Evolutionary conservation across 164 flowering plant species (phyloP), one percentile per base, ranked within the genome.

Genomic region (Stephania yunnanensis): DNA sequence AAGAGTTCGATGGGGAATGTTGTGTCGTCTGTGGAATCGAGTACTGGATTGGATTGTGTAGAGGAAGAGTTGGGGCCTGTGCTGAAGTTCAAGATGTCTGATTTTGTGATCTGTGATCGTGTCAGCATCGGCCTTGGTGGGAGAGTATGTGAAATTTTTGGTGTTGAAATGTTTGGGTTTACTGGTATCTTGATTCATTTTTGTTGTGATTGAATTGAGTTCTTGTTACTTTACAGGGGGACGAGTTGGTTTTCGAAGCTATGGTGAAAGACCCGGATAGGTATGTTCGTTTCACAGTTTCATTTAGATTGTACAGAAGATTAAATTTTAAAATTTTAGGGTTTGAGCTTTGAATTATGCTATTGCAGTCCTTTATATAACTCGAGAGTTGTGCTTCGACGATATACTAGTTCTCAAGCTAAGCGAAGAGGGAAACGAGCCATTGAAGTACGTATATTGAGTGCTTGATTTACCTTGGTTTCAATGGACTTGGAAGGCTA

Each of bases 401-500:
- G 73, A 78, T 88, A 91, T 71, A 86, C 82, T 36, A 90, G 87
- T 81, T 71, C 80, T 76, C 97, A 88, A 76, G 99, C 99, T 75
- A 88, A 93, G 83, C 91, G 99, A 17, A 87, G 99, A 82, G 99
- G 99, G 42, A 89, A 80, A 77, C 87, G 99, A 19, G 98, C 99
- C 48, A 84, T 95, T 71, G 89, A 95, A 95, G 99, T 94, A 22
- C 19, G 52, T 53, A 20, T 48, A 46, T 64, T 64, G 17, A 55
- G 53, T 12, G 53, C 42, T 48, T 48, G 13, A 19, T 10, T 55
- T 46, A 2, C 36, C 17, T 58, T 25, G 48, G 42, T 44, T 30
- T 78, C 13, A 48, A 11, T 15, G 13, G 4, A 55, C 44, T 29
- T 2, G 42, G 9, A 1, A 2, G 7, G 2, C 6, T 67, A 68